Conservation (phyloP, 306 rosid genomes). For the Gynostemma pentaphyllum region DNA sequence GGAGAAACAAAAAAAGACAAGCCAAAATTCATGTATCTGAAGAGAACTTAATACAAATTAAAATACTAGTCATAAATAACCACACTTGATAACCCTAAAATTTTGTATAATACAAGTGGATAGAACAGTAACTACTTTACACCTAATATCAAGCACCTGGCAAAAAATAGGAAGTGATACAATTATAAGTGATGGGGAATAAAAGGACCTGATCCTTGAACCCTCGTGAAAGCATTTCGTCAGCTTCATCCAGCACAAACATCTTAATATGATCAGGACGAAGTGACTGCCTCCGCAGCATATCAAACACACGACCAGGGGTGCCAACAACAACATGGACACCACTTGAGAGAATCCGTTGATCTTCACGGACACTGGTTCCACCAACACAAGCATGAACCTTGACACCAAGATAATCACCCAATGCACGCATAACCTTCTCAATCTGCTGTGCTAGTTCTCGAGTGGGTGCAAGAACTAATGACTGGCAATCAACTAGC, state of each 20-base stretch:
- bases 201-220: constrained; percentile 63
- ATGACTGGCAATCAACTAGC: constrained; percentile 54
- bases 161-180: neutral
- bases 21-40: neutral
- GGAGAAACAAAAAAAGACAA: neutral
- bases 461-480: constrained; percentile 75
- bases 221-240: constrained; percentile 75
- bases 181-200: neutral
- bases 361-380: constrained; percentile 61
- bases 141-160: neutral
- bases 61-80: neutral
- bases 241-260: constrained; percentile 66
- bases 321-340: constrained; percentile 67
- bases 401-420: constrained; percentile 66
- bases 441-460: constrained; percentile 78
- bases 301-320: constrained; percentile 71
- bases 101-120: neutral
- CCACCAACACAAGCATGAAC: constrained; percentile 77
- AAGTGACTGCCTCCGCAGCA: constrained; percentile 52
- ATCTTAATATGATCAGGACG: constrained; percentile 42
- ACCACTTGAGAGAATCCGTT: constrained; percentile 44
- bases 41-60: neutral
- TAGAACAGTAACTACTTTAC: neutral
- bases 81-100: neutral
- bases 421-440: constrained; percentile 67